phyloP scores from a whole-genome alignment of 1,139 yeast species.

The Wickerhamomyces sp. region DNA sequence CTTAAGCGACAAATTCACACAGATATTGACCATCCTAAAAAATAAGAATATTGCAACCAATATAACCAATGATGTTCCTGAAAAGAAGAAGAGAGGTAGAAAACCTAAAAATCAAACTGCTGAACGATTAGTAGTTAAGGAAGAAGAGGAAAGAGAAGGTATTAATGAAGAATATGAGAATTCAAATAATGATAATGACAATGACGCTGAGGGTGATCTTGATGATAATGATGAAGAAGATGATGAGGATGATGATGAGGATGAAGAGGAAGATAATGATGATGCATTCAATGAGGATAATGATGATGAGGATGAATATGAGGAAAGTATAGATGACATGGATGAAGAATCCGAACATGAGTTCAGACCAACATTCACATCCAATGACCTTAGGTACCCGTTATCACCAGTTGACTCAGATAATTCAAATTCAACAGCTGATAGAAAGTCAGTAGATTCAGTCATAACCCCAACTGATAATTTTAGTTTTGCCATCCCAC shows the following conservation, averaged over 20 bases:
- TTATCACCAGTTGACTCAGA: not conserved
- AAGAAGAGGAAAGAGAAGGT: conserved; percentile 1
- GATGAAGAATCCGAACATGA: not conserved
- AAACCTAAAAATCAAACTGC: not conserved
- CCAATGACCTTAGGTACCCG: not conserved
- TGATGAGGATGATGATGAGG: conserved; percentile 1
- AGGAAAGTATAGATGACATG: not conserved
- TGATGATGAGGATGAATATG: conserved; percentile 1
- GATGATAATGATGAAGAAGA: conserved; percentile 1
- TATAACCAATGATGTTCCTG: not conserved
- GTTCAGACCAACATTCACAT: not conserved
- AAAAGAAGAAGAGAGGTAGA: not conserved
- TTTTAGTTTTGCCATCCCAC: not conserved
- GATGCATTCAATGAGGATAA: not conserved
- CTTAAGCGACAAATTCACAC: conserved; percentile 9
- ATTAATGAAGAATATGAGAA: not conserved
- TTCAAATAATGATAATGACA: not conserved
- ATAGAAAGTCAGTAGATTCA: not conserved
- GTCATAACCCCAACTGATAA: conserved; percentile 1
- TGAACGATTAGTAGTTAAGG: not conserved
- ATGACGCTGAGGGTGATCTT: not conserved
- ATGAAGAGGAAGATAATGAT: conserved; percentile 1
- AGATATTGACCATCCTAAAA: conserved; percentile 10
- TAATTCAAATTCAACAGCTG: not conserved
- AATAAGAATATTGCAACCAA: conserved; percentile 4